Conservation (phyloP, 768 basidiomycete genomes). For the Tulasnella calospora region DNA sequence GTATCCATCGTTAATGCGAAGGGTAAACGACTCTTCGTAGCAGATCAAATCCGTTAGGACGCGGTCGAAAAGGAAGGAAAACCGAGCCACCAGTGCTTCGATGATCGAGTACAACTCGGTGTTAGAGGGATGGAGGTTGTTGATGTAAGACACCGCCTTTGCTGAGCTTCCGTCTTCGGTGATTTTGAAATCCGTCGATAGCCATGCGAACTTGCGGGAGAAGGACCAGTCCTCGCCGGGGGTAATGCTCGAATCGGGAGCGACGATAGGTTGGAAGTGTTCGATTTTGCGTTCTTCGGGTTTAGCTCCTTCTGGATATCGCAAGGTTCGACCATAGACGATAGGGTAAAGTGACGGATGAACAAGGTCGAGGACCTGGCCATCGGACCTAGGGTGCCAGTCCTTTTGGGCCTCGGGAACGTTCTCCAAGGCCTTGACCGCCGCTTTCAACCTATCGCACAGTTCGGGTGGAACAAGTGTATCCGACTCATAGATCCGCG, state of each 20-base stretch:
- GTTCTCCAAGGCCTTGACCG: conserved; percentile 37
- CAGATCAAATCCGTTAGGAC: conserved; percentile 17
- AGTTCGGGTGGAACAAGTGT: conserved; percentile 34
- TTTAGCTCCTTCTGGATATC: not conserved
- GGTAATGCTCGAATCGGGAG: not conserved
- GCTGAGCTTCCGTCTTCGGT: not conserved
- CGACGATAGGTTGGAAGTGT: not conserved
- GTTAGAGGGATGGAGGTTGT: conserved; percentile 22
- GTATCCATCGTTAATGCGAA: not conserved
- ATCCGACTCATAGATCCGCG: conserved; percentile 35
- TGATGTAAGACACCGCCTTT: not conserved
- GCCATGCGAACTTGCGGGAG: conserved; percentile 16
- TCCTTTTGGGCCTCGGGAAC: conserved; percentile 40
- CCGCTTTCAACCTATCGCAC: conserved; percentile 33
- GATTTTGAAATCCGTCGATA: conserved; percentile 21
- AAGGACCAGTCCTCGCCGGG: not conserved
- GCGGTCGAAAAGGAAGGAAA: conserved; percentile 4
- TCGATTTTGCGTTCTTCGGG: not conserved
- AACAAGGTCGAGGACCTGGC: conserved; percentile 45
- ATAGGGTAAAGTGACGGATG: conserved; percentile 44
- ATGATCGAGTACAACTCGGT: conserved; percentile 15
- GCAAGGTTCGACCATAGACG: conserved; percentile 37
- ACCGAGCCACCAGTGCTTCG: conserved; percentile 6
- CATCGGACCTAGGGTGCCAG: conserved; percentile 47
- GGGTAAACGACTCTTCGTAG: not conserved